Evolutionary conservation across 2,329 filamentous ascomycete genomes (phyloP).

Genomic region (Akanthomyces muscarius): DNA sequence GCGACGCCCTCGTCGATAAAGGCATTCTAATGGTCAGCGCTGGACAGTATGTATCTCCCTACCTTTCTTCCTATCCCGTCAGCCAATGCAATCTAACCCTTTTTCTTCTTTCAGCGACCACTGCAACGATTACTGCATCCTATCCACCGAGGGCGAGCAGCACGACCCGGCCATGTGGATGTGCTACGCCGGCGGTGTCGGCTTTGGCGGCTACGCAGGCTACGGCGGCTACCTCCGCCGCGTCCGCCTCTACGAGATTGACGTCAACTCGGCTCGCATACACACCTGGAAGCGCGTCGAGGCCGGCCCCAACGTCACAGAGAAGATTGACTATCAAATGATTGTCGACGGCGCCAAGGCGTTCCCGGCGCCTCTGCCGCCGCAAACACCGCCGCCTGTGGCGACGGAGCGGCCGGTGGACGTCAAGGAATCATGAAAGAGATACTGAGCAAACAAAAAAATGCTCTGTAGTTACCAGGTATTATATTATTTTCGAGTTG

Average conservation of each 20-base stretch:
- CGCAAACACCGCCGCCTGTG: slow-evolving; percentile 17
- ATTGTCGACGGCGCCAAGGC: slow-evolving; percentile 60
- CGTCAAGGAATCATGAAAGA: not conserved
- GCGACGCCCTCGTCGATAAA: slow-evolving; percentile 80
- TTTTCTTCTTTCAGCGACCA: slow-evolving; percentile 62
- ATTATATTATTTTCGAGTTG: no score
- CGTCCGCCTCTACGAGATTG: slow-evolving; percentile 85
- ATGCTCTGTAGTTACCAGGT: no score
- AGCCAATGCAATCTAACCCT: slow-evolving; percentile 12
- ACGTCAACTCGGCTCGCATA: slow-evolving; percentile 85
- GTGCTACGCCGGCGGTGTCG: slow-evolving; percentile 91
- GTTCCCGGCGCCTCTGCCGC: slow-evolving; percentile 28
- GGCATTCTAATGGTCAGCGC: slow-evolving; percentile 84
- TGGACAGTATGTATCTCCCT: slow-evolving; percentile 66
- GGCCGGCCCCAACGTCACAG: slow-evolving; percentile 46
- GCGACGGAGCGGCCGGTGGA: slow-evolving; percentile 13
- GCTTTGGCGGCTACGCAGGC: slow-evolving; percentile 92
- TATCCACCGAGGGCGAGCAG: slow-evolving; percentile 48
- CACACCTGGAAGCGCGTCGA: slow-evolving; percentile 91
- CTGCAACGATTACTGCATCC: slow-evolving; percentile 91
- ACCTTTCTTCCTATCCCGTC: not conserved
- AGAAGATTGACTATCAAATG: slow-evolving; percentile 59
- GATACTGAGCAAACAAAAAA: no score
- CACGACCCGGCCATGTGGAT: slow-evolving; percentile 77
- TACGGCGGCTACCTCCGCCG: slow-evolving; percentile 82